A percentile compares a stretch with the other conserved stretches of the same genome.
These are phyloP conservation scores for Diaporthe citrichinensis DNA, from an alignment of 2,329 filamentous ascomycete species.

Conservation along the genomic window DNA sequence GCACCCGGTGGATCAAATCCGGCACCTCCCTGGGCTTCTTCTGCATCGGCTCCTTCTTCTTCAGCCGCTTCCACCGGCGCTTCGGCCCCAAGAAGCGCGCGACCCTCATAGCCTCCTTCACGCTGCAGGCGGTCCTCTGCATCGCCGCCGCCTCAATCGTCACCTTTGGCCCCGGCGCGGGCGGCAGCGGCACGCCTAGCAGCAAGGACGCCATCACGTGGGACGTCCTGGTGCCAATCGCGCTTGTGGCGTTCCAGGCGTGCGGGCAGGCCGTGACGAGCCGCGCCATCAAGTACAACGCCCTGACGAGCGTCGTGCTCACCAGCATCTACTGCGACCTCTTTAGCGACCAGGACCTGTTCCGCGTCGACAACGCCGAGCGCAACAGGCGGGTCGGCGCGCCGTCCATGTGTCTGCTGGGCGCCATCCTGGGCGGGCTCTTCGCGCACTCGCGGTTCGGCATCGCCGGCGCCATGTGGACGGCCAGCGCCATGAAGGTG, in stretches of 20 bases:
- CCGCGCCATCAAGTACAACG: conserved; percentile 76
- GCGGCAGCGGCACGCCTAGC: conserved; percentile 39
- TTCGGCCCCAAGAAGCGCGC: conserved; percentile 74
- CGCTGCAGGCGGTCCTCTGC: conserved; percentile 65
- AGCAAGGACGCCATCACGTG: conserved; percentile 64
- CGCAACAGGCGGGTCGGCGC: conserved; percentile 66
- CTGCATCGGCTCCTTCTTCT: conserved; percentile 79
- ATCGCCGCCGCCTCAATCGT: conserved; percentile 68
- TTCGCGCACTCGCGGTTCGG: conserved; percentile 64
- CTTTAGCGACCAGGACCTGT: conserved; percentile 74
- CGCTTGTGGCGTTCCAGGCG: conserved; percentile 81
- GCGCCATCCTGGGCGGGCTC: conserved; percentile 65
- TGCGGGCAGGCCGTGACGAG: conserved; percentile 84
- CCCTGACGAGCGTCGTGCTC: conserved; percentile 82
- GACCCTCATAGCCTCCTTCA: conserved; percentile 74
- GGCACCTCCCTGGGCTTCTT: conserved; percentile 79
- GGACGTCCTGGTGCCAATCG: conserved; percentile 76
- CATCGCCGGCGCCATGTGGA: conserved; percentile 70
- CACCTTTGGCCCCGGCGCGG: conserved; percentile 57
- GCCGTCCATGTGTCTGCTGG: conserved; percentile 62
- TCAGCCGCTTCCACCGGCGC: conserved; percentile 76
- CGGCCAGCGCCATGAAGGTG: conserved; percentile 70
- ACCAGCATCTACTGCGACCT: conserved; percentile 88
- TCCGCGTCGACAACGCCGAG: conserved; percentile 61
- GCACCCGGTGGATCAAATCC: conserved; percentile 78